Percentiles rank a stretch among this genome's conserved stretches.
These are phyloP conservation scores for Mycena citricolor DNA, from an alignment of 1,284 basidiomycete species.

Conservation along the genomic window DNA sequence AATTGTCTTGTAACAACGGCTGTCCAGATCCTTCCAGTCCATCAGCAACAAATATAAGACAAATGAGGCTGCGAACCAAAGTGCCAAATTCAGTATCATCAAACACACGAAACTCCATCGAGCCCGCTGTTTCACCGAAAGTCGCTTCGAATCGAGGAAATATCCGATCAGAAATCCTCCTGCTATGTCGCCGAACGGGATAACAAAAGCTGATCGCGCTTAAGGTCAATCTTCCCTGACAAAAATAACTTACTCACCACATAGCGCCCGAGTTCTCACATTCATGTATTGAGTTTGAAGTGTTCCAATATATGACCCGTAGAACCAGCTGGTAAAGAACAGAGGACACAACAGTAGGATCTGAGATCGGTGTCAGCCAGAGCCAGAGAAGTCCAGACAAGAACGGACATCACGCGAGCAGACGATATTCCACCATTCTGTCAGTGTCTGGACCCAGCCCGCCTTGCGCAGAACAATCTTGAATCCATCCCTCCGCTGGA, in stretches of 20 bases:
- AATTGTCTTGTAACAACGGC: constrained; percentile 35
- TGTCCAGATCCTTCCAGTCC: constrained; percentile 31
- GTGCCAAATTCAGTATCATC: constrained; percentile 32
- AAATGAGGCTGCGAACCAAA: constrained; percentile 25
- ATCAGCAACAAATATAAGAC: not conserved
- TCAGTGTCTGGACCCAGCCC: constrained; percentile 29
- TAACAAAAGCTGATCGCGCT: constrained; percentile 33
- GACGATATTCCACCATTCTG: constrained; percentile 31
- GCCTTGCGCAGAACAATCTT: constrained; percentile 31
- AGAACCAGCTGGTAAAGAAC: constrained; percentile 37
- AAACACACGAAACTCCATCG: constrained; percentile 31
- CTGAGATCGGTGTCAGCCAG: constrained; percentile 13
- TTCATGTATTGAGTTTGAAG: constrained; percentile 35
- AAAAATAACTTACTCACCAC: no score
- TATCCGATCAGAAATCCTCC: constrained; percentile 34
- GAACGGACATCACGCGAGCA: constrained; percentile 28
- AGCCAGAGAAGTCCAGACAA: not conserved
- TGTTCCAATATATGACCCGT: constrained; percentile 33
- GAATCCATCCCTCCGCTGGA: constrained; percentile 33
- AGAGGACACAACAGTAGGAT: constrained; percentile 34
- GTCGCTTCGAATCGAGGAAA: constrained; percentile 32
- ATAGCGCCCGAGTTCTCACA: constrained; percentile 32
- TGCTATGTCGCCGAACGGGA: constrained; percentile 33
- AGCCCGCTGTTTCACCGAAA: constrained; percentile 33
- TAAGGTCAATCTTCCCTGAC: no score